Base-by-base conservation (phyloP, 106 monocot species). In the Agapanthus africanus region DNA sequence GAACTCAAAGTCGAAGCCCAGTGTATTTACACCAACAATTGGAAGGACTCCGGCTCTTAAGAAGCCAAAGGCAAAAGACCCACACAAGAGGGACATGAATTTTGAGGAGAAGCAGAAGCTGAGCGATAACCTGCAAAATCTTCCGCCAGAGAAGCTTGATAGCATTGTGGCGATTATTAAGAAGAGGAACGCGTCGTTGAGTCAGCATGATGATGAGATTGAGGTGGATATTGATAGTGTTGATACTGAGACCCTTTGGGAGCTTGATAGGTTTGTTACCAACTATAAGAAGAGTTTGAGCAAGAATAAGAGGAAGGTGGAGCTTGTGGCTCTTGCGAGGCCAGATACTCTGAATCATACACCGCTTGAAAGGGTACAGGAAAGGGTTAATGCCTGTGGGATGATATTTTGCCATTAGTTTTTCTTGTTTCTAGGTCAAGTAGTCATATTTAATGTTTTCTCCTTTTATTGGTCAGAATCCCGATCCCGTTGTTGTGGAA, bases 191-290 rank as follows among this genome's bases (percentile, higher is more conserved):
- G 70, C 82, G 4, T 73, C 84, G 28, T 51, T 97, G 42, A 97
- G 74, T 65, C 97, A 97, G 76, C 84, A 90, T 81, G 97, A 97
- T 70, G 89, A 92, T 83, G 97, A 97, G 63, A 97, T 97, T 71
- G 97, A 97, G 49, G 97, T 97, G 44, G 97, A 97, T 71, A 97
- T 97, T 34, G 97, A 97, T 64, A 89, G 89, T 70, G 85, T 92
- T 27, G 97, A 97, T 76, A 84, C 57, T 11, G 97, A 97, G 70
- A 97, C 97, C 46, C 84, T 97, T 39, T 97, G 97, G 97, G 97
- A 97, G 77, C 92, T 97, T 66, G 97, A 97, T 81, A 84, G 97
- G 59, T 97, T 92, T 64, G 87, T 97, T 16, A 87, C 89, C 10
- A 97, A 97, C 73, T 92, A 89, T 63, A 97, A 92, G 80, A 97